phyloP scores from a whole-genome alignment of 257 asterid genomes.

The Coffea canephora region DNA sequence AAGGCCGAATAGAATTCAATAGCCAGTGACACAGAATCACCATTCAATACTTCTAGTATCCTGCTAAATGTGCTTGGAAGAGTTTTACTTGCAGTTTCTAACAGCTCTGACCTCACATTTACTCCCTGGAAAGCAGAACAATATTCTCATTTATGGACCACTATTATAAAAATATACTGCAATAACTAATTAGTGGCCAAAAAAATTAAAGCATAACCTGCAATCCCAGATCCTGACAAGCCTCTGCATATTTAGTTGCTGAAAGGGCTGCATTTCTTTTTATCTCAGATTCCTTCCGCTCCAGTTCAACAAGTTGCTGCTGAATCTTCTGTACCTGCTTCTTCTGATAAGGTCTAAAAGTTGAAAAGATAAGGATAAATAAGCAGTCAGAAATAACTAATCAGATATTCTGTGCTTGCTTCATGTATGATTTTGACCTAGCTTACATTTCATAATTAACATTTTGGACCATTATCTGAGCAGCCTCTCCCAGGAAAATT shows the following conservation, averaged over 20 bases:
- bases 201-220: slow-evolving; percentile 45
- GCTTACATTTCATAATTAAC: slow-evolving; percentile 92
- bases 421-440: slow-evolving; percentile 4
- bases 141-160: not conserved
- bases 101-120: slow-evolving; percentile 74
- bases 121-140: slow-evolving; percentile 56
- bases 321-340: slow-evolving; percentile 91
- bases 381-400: slow-evolving; percentile 3
- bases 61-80: slow-evolving; percentile 74
- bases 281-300: slow-evolving; percentile 83
- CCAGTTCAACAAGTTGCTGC: slow-evolving; percentile 85
- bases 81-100: slow-evolving; percentile 66
- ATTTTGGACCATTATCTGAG: slow-evolving; percentile 88
- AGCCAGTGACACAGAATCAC: slow-evolving; percentile 70
- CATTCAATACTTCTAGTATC: slow-evolving; percentile 63
- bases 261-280: slow-evolving; percentile 92
- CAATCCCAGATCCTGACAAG: slow-evolving; percentile 91
- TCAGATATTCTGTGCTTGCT: slow-evolving; percentile 33
- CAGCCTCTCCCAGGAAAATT: slow-evolving; percentile 89
- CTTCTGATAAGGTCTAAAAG: slow-evolving; percentile 75
- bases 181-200: not conserved
- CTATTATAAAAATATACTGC: not conserved
- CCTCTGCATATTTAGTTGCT: slow-evolving; percentile 82
- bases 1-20: slow-evolving; percentile 76
- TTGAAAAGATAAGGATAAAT: slow-evolving; percentile 14